Percentiles rank a stretch among this genome's conserved stretches.
Conservation (phyloP, 2,329 filamentous ascomycete species). For the Periconia sp. region DNA sequence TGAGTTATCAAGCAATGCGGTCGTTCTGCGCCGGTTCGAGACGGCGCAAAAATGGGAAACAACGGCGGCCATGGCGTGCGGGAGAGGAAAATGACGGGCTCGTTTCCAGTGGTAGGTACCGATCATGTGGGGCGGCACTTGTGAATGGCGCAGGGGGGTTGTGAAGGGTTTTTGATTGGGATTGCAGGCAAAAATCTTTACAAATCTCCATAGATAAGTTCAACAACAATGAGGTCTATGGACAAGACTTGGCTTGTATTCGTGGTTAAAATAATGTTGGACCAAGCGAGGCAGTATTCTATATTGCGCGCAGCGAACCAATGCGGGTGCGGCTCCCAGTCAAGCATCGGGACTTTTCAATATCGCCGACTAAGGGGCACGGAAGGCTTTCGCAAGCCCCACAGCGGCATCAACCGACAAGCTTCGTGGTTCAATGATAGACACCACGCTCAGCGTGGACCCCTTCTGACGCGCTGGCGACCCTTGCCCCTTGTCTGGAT, state of each 20-base stretch:
- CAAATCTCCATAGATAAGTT: not conserved
- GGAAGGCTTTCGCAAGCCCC: not conserved
- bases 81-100: not conserved
- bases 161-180: not conserved
- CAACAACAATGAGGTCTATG: not conserved
- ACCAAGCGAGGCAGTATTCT: conserved; percentile 10
- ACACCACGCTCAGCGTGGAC: not conserved
- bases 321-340: conserved; percentile 11
- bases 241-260: not conserved
- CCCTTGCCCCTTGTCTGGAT: not conserved
- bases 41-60: conserved; percentile 1
- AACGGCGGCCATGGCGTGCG: conserved; percentile 1
- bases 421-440: not conserved
- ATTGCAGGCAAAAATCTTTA: conserved; percentile 2
- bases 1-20: not conserved
- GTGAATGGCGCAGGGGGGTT: not conserved
- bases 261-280: conserved; percentile 11
- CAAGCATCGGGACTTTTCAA: conserved; percentile 5
- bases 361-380: not conserved
- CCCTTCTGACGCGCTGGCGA: not conserved
- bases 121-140: conserved; percentile 5
- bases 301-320: conserved; percentile 13
- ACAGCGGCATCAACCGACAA: not conserved
- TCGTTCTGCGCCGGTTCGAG: conserved; percentile 3
- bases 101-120: conserved; percentile 10